phyloP scores from a whole-genome alignment of 352 stramenopile species.

The Globisporangium nodosum region DNA sequence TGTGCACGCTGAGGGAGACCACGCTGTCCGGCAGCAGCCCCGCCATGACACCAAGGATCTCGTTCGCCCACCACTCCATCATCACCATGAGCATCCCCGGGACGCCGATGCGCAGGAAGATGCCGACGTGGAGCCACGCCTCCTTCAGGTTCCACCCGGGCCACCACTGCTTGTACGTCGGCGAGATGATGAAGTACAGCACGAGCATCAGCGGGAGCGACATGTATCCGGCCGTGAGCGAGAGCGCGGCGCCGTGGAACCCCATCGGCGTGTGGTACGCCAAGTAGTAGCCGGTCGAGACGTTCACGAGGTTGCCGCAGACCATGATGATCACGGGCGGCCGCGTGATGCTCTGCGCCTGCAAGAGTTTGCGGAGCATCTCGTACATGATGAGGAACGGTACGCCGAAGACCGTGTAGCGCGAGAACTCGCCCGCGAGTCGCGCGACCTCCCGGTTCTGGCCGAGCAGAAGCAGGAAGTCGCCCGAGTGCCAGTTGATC shows the following conservation, averaged over 20 bases:
- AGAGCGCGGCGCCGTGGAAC: constrained; percentile 71
- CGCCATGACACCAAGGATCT: constrained; percentile 64
- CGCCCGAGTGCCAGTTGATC: constrained; percentile 44
- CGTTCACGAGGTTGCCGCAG: constrained; percentile 55
- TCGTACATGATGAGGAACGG: constrained; percentile 61
- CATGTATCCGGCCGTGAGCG: constrained; percentile 49
- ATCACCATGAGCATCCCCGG: constrained; percentile 57
- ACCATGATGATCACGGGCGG: constrained; percentile 54
- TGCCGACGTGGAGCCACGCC: constrained; percentile 31
- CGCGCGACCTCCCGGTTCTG: constrained; percentile 44
- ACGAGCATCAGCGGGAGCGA: constrained; percentile 40
- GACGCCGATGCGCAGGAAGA: constrained; percentile 61
- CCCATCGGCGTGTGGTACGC: constrained; percentile 64
- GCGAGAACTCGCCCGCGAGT: constrained; percentile 43
- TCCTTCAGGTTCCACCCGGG: constrained; percentile 51
- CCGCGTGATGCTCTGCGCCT: constrained; percentile 62
- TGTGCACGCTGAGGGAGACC: constrained; percentile 60
- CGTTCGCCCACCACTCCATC: constrained; percentile 78
- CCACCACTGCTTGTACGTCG: constrained; percentile 49
- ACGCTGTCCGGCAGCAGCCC: constrained; percentile 54
- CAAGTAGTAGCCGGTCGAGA: constrained; percentile 55
- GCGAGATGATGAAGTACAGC: constrained; percentile 38
- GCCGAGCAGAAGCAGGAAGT: constrained; percentile 36
- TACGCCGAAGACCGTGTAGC: constrained; percentile 41
- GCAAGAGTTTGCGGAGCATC: constrained; percentile 57